These are phyloP conservation scores for Eimeria sp. DNA, from an alignment of 169 alveolate species.

Conservation along the genomic window DNA sequence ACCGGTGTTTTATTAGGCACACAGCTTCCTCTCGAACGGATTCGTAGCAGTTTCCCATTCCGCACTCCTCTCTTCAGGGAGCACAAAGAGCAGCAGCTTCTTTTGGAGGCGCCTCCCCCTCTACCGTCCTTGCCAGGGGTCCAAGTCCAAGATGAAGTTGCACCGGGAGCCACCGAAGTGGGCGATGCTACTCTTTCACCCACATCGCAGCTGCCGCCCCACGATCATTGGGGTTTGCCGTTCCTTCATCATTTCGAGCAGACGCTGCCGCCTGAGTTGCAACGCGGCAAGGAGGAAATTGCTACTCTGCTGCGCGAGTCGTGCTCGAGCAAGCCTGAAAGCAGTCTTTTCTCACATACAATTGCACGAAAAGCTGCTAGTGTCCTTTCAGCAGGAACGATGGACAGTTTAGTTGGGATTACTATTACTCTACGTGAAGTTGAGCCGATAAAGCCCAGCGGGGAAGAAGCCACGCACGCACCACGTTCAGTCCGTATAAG, in stretches of 20 bases:
- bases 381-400: background rate
- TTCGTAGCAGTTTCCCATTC: background rate
- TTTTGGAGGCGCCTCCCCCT: background rate
- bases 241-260: background rate
- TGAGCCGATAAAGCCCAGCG: background rate
- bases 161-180: background rate
- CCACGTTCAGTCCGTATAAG: background rate
- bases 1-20: slow-evolving; percentile 7
- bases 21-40: background rate
- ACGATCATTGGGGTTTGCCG: background rate
- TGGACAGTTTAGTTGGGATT: background rate
- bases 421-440: background rate
- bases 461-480: background rate
- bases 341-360: no score
- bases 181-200: background rate
- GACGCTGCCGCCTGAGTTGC: background rate
- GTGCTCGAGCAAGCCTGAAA: no score
- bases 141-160: background rate
- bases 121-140: background rate
- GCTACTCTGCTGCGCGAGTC: background rate
- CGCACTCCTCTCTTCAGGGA: background rate
- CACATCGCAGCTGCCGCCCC: background rate
- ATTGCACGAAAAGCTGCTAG: background rate
- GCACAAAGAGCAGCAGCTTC: background rate
- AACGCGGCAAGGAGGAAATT: background rate